Evolutionary conservation across 2,329 filamentous ascomycete genomes (phyloP).

Genomic region (Mycosphaerella sp.): DNA sequence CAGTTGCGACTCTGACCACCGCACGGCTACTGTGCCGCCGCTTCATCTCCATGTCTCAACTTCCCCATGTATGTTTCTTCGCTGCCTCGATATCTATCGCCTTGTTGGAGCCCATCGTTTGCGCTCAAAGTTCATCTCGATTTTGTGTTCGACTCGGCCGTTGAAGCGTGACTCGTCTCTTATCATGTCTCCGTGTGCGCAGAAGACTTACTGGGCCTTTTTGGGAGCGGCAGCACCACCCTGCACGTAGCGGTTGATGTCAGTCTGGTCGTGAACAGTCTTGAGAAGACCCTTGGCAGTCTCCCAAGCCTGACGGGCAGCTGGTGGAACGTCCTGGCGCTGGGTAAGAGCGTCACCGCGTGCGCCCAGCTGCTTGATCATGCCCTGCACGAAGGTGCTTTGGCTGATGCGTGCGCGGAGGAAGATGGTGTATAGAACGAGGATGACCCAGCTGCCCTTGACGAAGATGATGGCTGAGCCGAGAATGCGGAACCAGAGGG

Average conservation of each 20-base stretch:
- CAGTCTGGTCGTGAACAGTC: constrained; percentile 73
- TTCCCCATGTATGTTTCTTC: background rate
- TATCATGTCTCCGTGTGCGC: background rate
- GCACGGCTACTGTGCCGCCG: background rate
- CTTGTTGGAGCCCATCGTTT: background rate
- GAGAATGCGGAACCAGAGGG: constrained; percentile 76
- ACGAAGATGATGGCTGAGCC: constrained; percentile 79
- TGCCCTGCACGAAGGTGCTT: constrained; percentile 85
- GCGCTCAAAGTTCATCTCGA: background rate
- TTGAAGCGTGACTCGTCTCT: constrained; percentile 11
- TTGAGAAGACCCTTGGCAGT: constrained; percentile 64
- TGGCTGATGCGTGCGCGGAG: constrained; percentile 83
- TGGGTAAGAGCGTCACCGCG: constrained; percentile 75
- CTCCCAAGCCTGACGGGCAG: constrained; percentile 72
- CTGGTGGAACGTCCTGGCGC: constrained; percentile 79
- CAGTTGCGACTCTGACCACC: background rate
- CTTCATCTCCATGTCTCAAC: background rate
- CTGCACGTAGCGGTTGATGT: constrained; percentile 43
- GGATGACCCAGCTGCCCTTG: constrained; percentile 82
- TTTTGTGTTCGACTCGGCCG: constrained; percentile 3
- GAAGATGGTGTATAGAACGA: constrained; percentile 83
- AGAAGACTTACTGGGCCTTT: constrained; percentile 52
- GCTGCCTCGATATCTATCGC: background rate
- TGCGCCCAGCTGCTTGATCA: constrained; percentile 64
- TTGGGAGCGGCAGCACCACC: constrained; percentile 46